Evolutionary conservation across 2,329 filamentous ascomycete species (phyloP).

Genomic region (Fulvia fulva): DNA sequence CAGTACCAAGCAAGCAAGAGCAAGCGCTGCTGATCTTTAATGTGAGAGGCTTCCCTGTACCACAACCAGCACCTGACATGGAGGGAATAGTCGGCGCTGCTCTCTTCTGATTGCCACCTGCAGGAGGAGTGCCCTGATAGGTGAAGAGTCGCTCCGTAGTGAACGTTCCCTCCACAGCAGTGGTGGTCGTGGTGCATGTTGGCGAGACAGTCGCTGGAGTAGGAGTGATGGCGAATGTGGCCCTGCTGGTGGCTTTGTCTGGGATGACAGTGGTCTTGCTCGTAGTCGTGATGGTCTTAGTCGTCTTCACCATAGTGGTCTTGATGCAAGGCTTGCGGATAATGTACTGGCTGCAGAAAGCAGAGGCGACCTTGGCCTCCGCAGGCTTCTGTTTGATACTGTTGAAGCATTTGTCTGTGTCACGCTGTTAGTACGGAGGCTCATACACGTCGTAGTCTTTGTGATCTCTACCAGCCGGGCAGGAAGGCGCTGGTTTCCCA

Average conservation of each 20-base stretch:
- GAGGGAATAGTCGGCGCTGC: background rate
- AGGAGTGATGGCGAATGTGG: background rate
- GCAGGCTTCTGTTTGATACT: background rate
- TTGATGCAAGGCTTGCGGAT: background rate
- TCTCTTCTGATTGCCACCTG: background rate
- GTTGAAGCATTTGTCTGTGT: conserved; percentile 9
- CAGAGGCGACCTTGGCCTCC: background rate
- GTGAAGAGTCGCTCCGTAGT: background rate
- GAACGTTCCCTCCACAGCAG: background rate
- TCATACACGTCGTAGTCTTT: background rate
- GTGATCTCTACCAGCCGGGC: too few relatives aligned
- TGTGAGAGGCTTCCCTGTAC: background rate
- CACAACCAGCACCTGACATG: conserved; percentile 1
- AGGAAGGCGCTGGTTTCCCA: too few relatives aligned
- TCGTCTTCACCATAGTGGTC: conserved; percentile 5
- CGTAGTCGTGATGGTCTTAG: background rate
- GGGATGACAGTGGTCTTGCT: background rate
- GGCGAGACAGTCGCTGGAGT: background rate
- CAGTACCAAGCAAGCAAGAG: conserved; percentile 2
- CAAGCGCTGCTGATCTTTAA: conserved; percentile 8
- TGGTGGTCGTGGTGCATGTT: background rate
- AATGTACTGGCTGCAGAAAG: conserved; percentile 10
- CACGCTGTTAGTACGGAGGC: background rate
- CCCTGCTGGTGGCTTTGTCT: background rate
- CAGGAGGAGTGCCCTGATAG: background rate